Percentiles rank a stretch among this genome's conserved stretches.
phyloP scores from a whole-genome alignment of 352 stramenopile genomes.

The Saprolegnia parasitica region DNA sequence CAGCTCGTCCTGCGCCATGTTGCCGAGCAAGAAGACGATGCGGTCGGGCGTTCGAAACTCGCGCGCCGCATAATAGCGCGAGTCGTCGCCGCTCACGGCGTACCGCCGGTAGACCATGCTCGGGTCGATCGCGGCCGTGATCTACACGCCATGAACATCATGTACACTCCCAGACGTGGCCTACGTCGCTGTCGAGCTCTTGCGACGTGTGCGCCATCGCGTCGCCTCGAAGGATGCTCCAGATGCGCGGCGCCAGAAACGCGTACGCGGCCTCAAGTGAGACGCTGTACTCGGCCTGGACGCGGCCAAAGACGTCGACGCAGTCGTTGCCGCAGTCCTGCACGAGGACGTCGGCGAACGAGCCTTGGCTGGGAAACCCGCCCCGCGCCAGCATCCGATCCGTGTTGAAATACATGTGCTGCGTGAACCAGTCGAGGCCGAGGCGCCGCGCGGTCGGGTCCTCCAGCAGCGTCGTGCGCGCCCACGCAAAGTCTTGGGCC shows the following conservation, averaged over 20 bases:
- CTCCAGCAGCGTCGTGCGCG: background rate
- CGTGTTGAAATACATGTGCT: slow-evolving; percentile 28
- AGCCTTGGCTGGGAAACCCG: background rate
- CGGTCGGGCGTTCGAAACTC: background rate
- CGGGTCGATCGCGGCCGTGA: background rate
- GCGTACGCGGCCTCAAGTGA: background rate
- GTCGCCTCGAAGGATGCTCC: background rate
- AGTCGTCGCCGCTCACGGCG: background rate
- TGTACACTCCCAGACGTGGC: too few relatives aligned
- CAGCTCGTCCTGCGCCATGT: slow-evolving; percentile 8
- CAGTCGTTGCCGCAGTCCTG: slow-evolving; percentile 13
- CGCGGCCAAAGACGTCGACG: slow-evolving; percentile 10
- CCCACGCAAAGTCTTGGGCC: background rate
- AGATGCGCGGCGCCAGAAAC: background rate
- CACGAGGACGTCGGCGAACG: background rate
- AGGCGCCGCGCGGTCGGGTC: slow-evolving; percentile 6
- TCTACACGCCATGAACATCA: background rate
- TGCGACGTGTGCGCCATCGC: background rate
- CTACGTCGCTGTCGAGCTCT: background rate
- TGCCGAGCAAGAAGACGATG: slow-evolving; percentile 6
- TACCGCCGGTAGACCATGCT: background rate
- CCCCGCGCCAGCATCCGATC: slow-evolving; percentile 15
- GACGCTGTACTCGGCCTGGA: slow-evolving; percentile 2
- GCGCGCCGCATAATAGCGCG: slow-evolving; percentile 3
- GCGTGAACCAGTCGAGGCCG: slow-evolving; percentile 26